A percentile compares a stretch with the other conserved stretches of the same genome.
Conservation (phyloP, 805 yeast species). For the Saccharomycopsis sp. region DNA sequence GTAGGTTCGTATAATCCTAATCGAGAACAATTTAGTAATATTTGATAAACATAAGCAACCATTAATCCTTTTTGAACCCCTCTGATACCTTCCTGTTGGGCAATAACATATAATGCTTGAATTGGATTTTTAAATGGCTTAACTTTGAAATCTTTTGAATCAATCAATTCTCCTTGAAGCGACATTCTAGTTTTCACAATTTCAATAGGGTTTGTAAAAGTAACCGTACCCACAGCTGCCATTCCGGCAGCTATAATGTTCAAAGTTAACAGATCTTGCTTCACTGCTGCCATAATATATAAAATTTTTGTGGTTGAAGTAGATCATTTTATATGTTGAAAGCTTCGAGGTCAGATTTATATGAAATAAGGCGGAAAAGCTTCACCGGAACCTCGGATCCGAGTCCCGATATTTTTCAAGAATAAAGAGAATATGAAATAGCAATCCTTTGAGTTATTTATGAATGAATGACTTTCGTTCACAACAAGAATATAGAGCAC, state of each 20-base stretch:
- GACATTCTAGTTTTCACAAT: conserved; percentile 94
- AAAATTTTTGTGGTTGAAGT: too few relatives aligned
- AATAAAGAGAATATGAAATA: too few relatives aligned
- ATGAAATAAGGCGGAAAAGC: too few relatives aligned
- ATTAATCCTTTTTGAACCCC: conserved; percentile 86
- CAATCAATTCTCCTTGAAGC: conserved; percentile 80
- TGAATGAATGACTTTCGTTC: too few relatives aligned
- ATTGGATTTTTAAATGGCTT: conserved; percentile 66
- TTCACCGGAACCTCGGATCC: too few relatives aligned
- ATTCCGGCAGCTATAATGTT: conserved; percentile 20
- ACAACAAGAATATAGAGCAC: too few relatives aligned
- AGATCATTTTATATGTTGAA: too few relatives aligned
- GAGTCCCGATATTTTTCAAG: too few relatives aligned
- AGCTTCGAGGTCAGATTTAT: too few relatives aligned
- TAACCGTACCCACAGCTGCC: conserved; percentile 97
- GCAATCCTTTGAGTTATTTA: too few relatives aligned
- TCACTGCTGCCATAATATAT: background rate
- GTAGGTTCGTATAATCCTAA: conserved; percentile 90
- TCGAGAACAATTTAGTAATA: conserved; percentile 89
- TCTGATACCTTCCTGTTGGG: conserved; percentile 69
- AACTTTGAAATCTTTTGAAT: conserved; percentile 38
- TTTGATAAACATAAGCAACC: conserved; percentile 85
- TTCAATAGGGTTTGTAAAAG: conserved; percentile 93
- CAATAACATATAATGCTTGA: conserved; percentile 71
- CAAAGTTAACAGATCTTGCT: conserved; percentile 64